Evolutionary conservation across 2,329 filamentous ascomycete genomes (phyloP), one percentile per base, ranked within the genome.

Genomic region (Periconia sp.): DNA sequence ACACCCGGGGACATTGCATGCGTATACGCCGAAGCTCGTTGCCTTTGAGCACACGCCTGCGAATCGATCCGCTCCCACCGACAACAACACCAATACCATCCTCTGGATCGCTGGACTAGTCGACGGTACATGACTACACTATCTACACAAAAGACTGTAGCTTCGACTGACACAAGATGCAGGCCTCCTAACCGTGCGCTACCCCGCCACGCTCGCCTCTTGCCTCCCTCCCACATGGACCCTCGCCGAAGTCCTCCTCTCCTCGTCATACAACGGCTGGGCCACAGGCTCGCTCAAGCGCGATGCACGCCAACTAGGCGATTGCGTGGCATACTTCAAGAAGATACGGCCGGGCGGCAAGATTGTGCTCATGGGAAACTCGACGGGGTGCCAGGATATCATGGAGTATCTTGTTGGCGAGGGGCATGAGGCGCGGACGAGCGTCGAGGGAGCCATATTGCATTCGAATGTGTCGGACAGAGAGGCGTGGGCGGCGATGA

Each of bases 391-490:
- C 34, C 85, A 88, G 65, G 85, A 87, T 61, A 76, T 83, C 10
- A 78, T 88, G 70, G 80, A 86, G 54, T 88, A 88, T 52, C 62
- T 86, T 2, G 51, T 63, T n/a, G 61, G 58, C 31, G 59, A 49
- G 21, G 69, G 48, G 41, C 59, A 72, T 31, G 47, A 70, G 5
- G 68, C 70, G 28, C 71, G 80, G 10, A 79, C 82, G 0, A 72
- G 44, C 0, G 72, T 95, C 2, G 83, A 94, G 46, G 91, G 87
- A 24, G 85, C 84, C 35, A 86, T 96, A 31, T 72, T 96, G 40
- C 91, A 95, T 66, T 89, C 86, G 0, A 85, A 88, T 0, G 85
- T 92, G 3, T 89, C 84, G 1, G 90, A 96, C 66, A 79, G 89
- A 21, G 86, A 95, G 64, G 81, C 78, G 0, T 64, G 59, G 55